These are phyloP conservation scores for Penicillium thymicola DNA, from an alignment of 2,329 filamentous ascomycete species.

Conservation along the genomic window DNA sequence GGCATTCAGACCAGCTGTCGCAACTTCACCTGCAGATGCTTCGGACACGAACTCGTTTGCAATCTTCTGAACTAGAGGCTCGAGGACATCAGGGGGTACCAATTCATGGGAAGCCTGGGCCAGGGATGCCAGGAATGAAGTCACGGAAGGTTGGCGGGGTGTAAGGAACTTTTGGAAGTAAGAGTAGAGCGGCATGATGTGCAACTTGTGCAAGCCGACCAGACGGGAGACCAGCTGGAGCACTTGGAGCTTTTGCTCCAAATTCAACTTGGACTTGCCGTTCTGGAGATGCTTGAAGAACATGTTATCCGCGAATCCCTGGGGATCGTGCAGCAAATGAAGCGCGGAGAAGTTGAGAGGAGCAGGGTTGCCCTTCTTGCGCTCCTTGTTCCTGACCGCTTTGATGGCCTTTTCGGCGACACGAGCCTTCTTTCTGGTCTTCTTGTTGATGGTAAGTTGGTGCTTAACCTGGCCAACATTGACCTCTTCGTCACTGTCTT, in stretches of 20 bases:
- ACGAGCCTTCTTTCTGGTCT: conserved; percentile 81
- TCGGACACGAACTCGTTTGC: conserved; percentile 98
- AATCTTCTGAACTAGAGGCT: conserved; percentile 90
- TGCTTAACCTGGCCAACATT: conserved; percentile 82
- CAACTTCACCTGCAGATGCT: conserved; percentile 84
- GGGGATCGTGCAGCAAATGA: conserved; percentile 89
- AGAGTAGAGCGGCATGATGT: conserved; percentile 85
- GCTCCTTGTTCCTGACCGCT: conserved; percentile 78
- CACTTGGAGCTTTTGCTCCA: conserved; percentile 87
- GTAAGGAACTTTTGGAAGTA: conserved; percentile 94
- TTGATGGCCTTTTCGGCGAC: conserved; percentile 75
- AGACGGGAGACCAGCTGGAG: conserved; percentile 87
- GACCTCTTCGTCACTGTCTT: conserved; percentile 74
- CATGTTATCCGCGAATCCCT: conserved; percentile 84
- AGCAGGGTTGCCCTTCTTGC: conserved; percentile 83
- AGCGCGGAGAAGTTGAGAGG: conserved; percentile 94
- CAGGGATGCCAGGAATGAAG: conserved; percentile 85
- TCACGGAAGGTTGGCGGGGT: conserved; percentile 83
- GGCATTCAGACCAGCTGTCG: conserved; percentile 85
- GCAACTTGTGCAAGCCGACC: conserved; percentile 89
- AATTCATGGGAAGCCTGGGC: conserved; percentile 89
- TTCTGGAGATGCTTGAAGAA: conserved; percentile 91
- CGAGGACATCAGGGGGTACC: conserved; percentile 86
- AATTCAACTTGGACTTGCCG: conserved; percentile 74
- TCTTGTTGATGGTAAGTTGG: conserved; percentile 91